Evolutionary conservation across 805 yeast genomes (phyloP).

Genomic region (Candida qinlingensis): DNA sequence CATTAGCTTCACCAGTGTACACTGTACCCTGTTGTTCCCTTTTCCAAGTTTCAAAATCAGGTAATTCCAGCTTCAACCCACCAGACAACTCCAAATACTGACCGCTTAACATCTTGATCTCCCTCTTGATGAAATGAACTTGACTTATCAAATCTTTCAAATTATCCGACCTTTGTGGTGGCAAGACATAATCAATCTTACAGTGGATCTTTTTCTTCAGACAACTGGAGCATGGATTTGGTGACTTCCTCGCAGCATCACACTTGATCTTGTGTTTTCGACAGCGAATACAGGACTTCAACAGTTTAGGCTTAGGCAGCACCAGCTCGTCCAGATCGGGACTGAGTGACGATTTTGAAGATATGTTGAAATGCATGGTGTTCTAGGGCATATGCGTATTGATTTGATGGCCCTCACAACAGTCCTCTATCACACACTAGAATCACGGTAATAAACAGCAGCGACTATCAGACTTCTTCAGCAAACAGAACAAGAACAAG

Average conservation of each 20-base stretch:
- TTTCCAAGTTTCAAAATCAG: constrained; percentile 18
- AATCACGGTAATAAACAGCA: too few relatives aligned
- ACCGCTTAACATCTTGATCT: constrained; percentile 9
- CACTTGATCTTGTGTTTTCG: constrained; percentile 64
- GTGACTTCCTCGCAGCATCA: constrained; percentile 47
- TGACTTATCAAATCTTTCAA: constrained; percentile 19
- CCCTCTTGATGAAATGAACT: constrained; percentile 13
- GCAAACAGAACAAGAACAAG: background rate
- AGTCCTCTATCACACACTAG: too few relatives aligned
- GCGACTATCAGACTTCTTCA: too few relatives aligned
- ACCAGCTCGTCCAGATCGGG: background rate
- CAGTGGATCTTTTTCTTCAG: constrained; percentile 46
- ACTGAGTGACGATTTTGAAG: background rate
- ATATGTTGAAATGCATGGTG: background rate
- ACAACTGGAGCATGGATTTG: constrained; percentile 56
- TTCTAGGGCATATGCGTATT: background rate
- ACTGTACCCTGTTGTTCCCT: background rate
- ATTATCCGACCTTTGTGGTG: constrained; percentile 36
- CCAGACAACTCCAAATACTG: constrained; percentile 11
- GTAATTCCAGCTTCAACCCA: constrained; percentile 11
- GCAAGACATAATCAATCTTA: constrained; percentile 48
- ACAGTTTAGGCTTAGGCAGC: constrained; percentile 33
- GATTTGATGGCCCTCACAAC: background rate
- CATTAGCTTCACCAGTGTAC: background rate
- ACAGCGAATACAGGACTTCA: constrained; percentile 60